Conservation (phyloP, 495 filamentous ascomycete species). For the Astrothelium macrocarpum region DNA sequence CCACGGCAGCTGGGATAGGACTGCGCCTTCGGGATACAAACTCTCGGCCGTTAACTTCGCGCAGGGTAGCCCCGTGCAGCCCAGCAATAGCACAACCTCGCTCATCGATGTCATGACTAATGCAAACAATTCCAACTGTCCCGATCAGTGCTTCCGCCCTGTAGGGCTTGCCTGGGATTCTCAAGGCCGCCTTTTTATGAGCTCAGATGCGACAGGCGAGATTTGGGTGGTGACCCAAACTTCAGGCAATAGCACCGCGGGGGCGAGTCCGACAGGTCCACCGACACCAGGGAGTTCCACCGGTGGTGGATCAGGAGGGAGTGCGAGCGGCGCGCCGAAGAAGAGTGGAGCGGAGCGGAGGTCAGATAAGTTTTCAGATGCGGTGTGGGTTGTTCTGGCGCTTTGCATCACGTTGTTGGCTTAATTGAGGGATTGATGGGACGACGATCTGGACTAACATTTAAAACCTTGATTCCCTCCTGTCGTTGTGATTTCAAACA, state of each 20-base stretch:
- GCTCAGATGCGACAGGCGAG: slow-evolving; percentile 40
- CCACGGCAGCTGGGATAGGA: slow-evolving; percentile 31
- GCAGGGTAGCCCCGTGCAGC: slow-evolving; percentile 36
- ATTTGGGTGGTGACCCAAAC: slow-evolving; percentile 39
- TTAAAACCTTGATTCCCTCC: too few relatives aligned
- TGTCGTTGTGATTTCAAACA: too few relatives aligned
- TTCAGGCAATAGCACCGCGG: slow-evolving; percentile 20
- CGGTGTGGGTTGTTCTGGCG: background rate
- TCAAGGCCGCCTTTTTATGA: slow-evolving; percentile 40
- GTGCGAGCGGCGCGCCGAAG: background rate
- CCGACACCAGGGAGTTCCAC: background rate
- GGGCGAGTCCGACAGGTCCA: background rate
- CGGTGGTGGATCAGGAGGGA: background rate
- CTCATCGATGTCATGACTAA: slow-evolving; percentile 41
- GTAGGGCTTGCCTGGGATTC: slow-evolving; percentile 42
- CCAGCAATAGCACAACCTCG: slow-evolving; percentile 33
- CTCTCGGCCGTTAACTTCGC: slow-evolving; percentile 39
- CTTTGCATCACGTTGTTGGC: background rate
- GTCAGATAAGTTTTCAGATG: background rate
- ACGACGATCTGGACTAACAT: too few relatives aligned
- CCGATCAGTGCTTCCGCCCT: slow-evolving; percentile 41
- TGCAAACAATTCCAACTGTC: slow-evolving; percentile 26
- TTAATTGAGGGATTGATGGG: background rate
- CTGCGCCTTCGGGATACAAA: slow-evolving; percentile 30
- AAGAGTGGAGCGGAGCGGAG: background rate